phyloP scores from a whole-genome alignment of 169 alveolate genomes.

The Eimeria falciformis region DNA sequence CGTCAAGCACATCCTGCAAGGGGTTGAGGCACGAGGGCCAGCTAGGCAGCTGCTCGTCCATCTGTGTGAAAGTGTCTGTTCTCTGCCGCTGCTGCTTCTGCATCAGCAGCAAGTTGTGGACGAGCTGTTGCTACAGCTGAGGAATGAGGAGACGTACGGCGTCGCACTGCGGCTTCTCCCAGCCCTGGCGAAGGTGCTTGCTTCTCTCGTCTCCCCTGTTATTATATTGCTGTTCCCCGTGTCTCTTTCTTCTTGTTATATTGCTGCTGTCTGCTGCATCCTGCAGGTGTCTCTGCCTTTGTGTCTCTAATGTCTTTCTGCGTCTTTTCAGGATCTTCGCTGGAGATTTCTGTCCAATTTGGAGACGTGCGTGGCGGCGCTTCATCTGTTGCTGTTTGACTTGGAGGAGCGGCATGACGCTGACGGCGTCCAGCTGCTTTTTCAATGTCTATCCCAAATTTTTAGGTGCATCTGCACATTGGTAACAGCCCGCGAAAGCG shows the following conservation, averaged over 20 bases:
- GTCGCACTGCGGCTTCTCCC: constrained; percentile 55
- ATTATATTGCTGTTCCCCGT: not conserved
- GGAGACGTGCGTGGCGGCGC: constrained; percentile 31
- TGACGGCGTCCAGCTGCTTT: constrained; percentile 44
- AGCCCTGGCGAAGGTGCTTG: constrained; percentile 57
- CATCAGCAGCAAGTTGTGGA: constrained; percentile 14
- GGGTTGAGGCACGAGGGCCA: constrained; percentile 46
- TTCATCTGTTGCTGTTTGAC: constrained; percentile 31
- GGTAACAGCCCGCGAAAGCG: too few species aligned
- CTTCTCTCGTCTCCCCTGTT: not conserved
- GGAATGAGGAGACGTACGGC: constrained; percentile 22
- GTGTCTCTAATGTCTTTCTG: not conserved
- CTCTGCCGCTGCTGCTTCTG: constrained; percentile 44
- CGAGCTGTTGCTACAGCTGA: constrained; percentile 22
- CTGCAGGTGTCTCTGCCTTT: not conserved
- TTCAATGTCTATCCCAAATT: constrained; percentile 33
- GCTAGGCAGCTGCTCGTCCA: constrained; percentile 40
- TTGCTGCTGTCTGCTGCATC: not conserved
- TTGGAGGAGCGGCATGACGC: constrained; percentile 46
- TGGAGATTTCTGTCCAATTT: not conserved
- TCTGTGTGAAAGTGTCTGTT: not conserved
- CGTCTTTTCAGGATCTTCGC: constrained; percentile 14
- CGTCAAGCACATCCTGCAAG: constrained; percentile 13
- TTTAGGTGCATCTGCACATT: not conserved
- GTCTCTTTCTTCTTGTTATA: not conserved